Conservation (phyloP, 2,329 filamentous ascomycete genomes). For the Aureobasidium sp. region DNA sequence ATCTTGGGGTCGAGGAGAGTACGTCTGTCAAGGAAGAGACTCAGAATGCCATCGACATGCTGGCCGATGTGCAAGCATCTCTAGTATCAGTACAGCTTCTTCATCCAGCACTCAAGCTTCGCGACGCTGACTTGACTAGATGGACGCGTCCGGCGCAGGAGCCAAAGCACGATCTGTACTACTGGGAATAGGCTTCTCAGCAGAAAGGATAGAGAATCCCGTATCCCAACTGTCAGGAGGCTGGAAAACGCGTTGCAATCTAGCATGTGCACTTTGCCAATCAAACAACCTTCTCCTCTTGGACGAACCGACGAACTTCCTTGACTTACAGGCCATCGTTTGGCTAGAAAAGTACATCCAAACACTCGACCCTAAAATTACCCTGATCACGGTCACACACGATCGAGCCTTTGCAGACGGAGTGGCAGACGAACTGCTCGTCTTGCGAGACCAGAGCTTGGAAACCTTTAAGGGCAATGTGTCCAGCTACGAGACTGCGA, state of each 20-base stretch:
- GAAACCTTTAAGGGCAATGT: slow-evolving; percentile 71
- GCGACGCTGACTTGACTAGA: neutral
- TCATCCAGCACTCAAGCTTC: no score
- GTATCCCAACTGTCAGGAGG: slow-evolving; percentile 65
- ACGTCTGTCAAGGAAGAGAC: slow-evolving; percentile 57
- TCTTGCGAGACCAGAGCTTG: slow-evolving; percentile 65
- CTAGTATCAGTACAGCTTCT: slow-evolving; percentile 49
- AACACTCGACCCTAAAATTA: slow-evolving; percentile 46
- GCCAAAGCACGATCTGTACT: slow-evolving; percentile 60
- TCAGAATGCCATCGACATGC: slow-evolving; percentile 61
- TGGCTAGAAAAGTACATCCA: slow-evolving; percentile 72
- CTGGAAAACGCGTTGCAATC: slow-evolving; percentile 38
- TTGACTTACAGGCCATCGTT: slow-evolving; percentile 75
- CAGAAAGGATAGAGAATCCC: slow-evolving; percentile 52
- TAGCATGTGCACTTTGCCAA: slow-evolving; percentile 56
- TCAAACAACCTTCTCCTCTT: slow-evolving; percentile 71
- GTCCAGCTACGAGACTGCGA: slow-evolving; percentile 61
- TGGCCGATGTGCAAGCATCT: slow-evolving; percentile 61
- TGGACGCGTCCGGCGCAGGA: slow-evolving; percentile 37
- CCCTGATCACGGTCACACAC: slow-evolving; percentile 74
- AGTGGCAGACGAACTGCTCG: slow-evolving; percentile 67
- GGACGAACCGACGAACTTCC: slow-evolving; percentile 82
- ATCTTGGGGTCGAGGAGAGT: slow-evolving; percentile 36
- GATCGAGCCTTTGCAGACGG: slow-evolving; percentile 74
- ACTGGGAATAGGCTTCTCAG: slow-evolving; percentile 63